Conservation (phyloP, 805 yeast species). For the Ogataea nonfermentans region DNA sequence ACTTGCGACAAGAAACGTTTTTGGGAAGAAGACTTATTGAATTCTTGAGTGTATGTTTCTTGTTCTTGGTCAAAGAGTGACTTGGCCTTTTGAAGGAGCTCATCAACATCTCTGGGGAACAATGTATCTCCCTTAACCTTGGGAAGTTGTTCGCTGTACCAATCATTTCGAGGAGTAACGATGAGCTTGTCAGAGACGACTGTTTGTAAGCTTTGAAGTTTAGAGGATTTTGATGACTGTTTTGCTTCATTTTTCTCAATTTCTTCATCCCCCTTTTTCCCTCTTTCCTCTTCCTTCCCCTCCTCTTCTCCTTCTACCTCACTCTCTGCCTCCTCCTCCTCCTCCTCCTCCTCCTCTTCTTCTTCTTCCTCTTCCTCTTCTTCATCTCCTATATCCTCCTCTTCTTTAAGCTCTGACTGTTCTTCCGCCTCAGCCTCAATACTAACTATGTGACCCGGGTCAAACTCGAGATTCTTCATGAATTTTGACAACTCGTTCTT, state of each 20-base stretch:
- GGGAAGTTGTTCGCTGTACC: slow-evolving; percentile 56
- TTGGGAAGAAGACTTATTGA: slow-evolving; percentile 74
- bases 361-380: slow-evolving; percentile 41
- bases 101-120: slow-evolving; percentile 55
- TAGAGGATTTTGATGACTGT: slow-evolving; percentile 18
- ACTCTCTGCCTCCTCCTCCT: slow-evolving; percentile 31
- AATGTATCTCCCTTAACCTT: slow-evolving; percentile 32
- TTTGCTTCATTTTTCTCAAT: slow-evolving; percentile 33
- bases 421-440: slow-evolving; percentile 36
- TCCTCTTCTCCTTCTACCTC: slow-evolving; percentile 39
- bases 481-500: slow-evolving; percentile 56
- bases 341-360: slow-evolving; percentile 35
- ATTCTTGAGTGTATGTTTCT: slow-evolving; percentile 65
- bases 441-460: slow-evolving; percentile 32
- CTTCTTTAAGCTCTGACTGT: slow-evolving; percentile 35
- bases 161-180: slow-evolving; percentile 64
- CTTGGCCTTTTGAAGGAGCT: slow-evolving; percentile 65
- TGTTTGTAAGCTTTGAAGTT: slow-evolving; percentile 39
- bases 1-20: slow-evolving; percentile 86
- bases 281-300: slow-evolving; percentile 35
- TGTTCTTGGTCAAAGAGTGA: slow-evolving; percentile 68
- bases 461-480: slow-evolving; percentile 68
- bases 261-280: slow-evolving; percentile 32
- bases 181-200: slow-evolving; percentile 55
- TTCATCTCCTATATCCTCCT: slow-evolving; percentile 36